Base-by-base conservation (phyloP, 805 yeast genomes). In the Lachancea cidri region DNA sequence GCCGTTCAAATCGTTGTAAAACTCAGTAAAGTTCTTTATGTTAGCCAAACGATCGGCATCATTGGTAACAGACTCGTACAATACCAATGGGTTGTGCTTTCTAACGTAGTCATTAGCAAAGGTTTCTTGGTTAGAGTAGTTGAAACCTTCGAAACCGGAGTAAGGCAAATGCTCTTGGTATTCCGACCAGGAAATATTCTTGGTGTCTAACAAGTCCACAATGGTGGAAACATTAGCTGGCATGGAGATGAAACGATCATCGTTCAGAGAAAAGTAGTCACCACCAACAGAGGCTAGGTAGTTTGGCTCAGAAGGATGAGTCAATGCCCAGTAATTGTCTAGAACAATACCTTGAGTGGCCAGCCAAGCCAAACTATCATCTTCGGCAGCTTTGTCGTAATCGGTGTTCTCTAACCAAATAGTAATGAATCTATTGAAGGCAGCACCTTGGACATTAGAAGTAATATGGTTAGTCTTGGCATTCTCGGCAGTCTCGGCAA, bases 221-320 rank as follows among this genome's bases (percentile, higher is more conserved):
- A 74, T 46, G 31, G 70, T 64, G 32, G 77, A 72, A 31, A 74
- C 67, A 53, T 74, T 72, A 19, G 50, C 27, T 38, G 79, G 79
- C 35, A 73, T 49, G 9, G 59, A 43, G 46, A 68, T 64, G 58
- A 71, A 73, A 45, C 65, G 61, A 55, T 74, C 79, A 44, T 65
- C 65, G 44, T 60, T 64, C 39, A 74, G 66, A 19, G 75, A 72
- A 46, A 71, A 72, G 57, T 73, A 70, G 56, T 72, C 77, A 50
- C 79, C 79, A 43, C 68, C 71, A 41, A 66, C 73, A 39, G 75
- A 57, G 33, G 73, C 74, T 41, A 73, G 52, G 54, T 73, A 73
- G 62, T 74, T 74, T 48, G 78, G 77, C 65, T 74, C 73, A 5
- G 79, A 73, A 43, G 78, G 77, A 53, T 72, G 76, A 39, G 76